These are phyloP conservation scores for Eucalyptus grandis DNA, from an alignment of 345 rosid genomes.

Conservation along the genomic window DNA sequence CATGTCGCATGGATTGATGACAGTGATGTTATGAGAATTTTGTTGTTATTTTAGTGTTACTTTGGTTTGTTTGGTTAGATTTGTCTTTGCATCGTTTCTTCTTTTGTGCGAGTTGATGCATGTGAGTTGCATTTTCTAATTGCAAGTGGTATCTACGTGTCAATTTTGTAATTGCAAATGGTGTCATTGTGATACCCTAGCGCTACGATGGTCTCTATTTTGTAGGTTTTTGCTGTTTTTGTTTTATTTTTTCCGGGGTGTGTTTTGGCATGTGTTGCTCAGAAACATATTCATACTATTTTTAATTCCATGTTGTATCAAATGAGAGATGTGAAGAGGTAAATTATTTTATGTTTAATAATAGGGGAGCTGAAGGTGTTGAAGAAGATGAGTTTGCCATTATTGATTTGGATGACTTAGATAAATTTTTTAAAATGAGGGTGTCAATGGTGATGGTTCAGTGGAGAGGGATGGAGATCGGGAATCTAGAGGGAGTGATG, in stretches of 20 bases:
- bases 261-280: neutral
- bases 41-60: neutral
- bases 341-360: neutral
- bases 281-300: neutral
- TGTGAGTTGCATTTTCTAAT: neutral
- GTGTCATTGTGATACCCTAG: neutral
- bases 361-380: neutral
- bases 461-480: no score
- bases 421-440: neutral
- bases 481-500: neutral
- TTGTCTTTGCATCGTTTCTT: neutral
- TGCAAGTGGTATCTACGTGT: neutral
- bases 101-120: neutral
- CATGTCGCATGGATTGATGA: neutral
- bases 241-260: neutral
- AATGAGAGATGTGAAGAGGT: neutral
- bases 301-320: neutral
- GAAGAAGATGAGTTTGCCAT: neutral
- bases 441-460: neutral
- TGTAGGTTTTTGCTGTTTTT: neutral
- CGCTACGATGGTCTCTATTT: neutral
- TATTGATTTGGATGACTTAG: neutral
- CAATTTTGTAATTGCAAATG: neutral
- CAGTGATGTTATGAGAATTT: neutral
- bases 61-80: neutral